These are phyloP conservation scores for Penicillium paneum DNA, from an alignment of 2,329 filamentous ascomycete species.

Conservation along the genomic window DNA sequence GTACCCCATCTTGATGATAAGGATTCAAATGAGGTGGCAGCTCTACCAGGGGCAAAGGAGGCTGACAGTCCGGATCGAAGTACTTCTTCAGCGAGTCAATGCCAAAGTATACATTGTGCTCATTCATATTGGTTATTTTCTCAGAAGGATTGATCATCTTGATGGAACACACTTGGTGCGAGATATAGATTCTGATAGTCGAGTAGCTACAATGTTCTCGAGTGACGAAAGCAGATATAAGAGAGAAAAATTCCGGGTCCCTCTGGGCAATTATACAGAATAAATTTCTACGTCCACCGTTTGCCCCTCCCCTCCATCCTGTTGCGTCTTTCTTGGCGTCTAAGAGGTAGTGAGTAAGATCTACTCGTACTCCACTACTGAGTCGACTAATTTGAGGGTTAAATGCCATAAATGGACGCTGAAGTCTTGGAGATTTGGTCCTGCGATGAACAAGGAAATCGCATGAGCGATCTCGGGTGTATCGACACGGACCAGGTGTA, in stretches of 20 bases:
- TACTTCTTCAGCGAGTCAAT: conserved; percentile 57
- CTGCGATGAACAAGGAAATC: conserved; percentile 5
- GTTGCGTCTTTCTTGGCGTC: conserved; percentile 15
- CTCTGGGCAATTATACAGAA: conserved; percentile 10
- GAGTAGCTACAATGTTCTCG: not conserved
- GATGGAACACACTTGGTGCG: not conserved
- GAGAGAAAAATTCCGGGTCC: not conserved
- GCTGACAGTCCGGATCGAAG: conserved; percentile 57
- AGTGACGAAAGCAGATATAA: not conserved
- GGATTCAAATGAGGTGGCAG: conserved; percentile 58
- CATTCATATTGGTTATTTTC: conserved; percentile 30
- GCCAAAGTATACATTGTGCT: conserved; percentile 57
- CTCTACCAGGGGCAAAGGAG: conserved; percentile 61
- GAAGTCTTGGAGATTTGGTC: conserved; percentile 6
- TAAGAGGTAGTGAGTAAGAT: conserved; percentile 5
- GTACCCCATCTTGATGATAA: conserved; percentile 55
- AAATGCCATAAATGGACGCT: not conserved
- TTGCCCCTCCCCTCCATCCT: not conserved
- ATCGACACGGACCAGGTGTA: not conserved
- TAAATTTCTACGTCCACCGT: not conserved
- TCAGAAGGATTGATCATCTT: not conserved
- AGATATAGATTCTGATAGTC: not conserved
- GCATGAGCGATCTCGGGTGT: conserved; percentile 2
- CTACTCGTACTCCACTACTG: conserved; percentile 2
- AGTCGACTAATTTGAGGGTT: not conserved